Conservation (phyloP, 2,329 filamentous ascomycete species). For the Nothomitra cinnamomea region DNA sequence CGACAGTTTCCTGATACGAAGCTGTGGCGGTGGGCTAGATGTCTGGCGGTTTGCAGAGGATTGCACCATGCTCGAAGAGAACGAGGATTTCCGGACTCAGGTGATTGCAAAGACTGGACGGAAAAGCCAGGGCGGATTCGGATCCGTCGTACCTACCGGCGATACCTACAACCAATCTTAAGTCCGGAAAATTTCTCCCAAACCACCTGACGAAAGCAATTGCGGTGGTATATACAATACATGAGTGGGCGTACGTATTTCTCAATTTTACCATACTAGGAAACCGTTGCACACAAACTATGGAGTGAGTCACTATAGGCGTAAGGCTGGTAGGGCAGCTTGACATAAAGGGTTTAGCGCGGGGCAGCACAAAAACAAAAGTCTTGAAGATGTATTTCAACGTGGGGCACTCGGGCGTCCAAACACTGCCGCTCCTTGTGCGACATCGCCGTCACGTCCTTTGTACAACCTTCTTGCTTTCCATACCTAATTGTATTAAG, state of each 20-base stretch:
- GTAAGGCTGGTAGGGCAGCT: neutral
- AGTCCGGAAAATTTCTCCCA: too few relatives aligned
- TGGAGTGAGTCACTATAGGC: too few relatives aligned
- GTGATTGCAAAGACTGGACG: neutral
- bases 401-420: neutral
- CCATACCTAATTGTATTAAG: neutral
- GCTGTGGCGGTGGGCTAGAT: neutral
- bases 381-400: neutral
- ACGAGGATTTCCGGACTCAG: neutral
- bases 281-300: too few relatives aligned
- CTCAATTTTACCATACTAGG: too few relatives aligned
- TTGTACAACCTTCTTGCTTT: neutral
- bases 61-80: neutral
- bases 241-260: too few relatives aligned
- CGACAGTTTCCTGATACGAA: neutral
- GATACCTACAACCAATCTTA: too few relatives aligned
- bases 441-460: neutral
- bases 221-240: too few relatives aligned
- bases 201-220: neutral
- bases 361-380: neutral
- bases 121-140: too few relatives aligned
- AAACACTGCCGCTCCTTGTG: neutral
- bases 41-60: conserved; percentile 3
- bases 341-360: neutral
- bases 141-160: too few relatives aligned